Evolutionary conservation across 768 basidiomycete genomes (phyloP).

Genomic region (Pleurotus pulmonarius): DNA sequence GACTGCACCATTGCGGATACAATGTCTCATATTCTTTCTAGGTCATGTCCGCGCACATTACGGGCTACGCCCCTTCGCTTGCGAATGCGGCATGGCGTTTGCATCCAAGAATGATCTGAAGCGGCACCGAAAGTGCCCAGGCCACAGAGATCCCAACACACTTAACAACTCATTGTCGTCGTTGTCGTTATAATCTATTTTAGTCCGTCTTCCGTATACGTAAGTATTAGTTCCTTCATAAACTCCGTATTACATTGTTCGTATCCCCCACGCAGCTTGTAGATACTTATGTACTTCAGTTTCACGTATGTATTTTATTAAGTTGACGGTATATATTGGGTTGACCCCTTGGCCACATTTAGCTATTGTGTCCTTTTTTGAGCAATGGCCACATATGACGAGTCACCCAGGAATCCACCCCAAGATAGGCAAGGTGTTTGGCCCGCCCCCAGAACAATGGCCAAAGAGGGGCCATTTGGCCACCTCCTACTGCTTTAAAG

Average conservation of each 20-base stretch:
- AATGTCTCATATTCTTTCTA: not conserved
- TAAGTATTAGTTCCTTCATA: not conserved
- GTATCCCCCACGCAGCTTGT: not conserved
- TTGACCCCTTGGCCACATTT: too few species aligned
- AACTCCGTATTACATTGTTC: not conserved
- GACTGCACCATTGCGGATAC: not conserved
- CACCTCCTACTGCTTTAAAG: too few species aligned
- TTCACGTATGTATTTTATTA: not conserved
- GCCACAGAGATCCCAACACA: not conserved
- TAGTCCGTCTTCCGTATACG: not conserved
- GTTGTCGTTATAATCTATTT: not conserved
- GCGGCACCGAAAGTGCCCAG: not conserved
- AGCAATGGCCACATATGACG: too few species aligned
- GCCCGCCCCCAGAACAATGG: too few species aligned
- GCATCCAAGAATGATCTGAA: not conserved
- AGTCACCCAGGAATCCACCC: too few species aligned
- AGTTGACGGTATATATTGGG: too few species aligned
- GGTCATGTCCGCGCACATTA: not conserved
- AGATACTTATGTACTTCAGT: not conserved
- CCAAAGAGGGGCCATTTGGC: too few species aligned
- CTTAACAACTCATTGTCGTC: not conserved
- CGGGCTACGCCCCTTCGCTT: not conserved
- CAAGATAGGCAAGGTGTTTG: too few species aligned
- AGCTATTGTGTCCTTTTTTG: too few species aligned
- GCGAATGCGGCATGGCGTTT: not conserved